Evolutionary conservation across 2,329 filamentous ascomycete species (phyloP), one percentile per base, ranked within the genome.

Genomic region (Didymella lethalis): DNA sequence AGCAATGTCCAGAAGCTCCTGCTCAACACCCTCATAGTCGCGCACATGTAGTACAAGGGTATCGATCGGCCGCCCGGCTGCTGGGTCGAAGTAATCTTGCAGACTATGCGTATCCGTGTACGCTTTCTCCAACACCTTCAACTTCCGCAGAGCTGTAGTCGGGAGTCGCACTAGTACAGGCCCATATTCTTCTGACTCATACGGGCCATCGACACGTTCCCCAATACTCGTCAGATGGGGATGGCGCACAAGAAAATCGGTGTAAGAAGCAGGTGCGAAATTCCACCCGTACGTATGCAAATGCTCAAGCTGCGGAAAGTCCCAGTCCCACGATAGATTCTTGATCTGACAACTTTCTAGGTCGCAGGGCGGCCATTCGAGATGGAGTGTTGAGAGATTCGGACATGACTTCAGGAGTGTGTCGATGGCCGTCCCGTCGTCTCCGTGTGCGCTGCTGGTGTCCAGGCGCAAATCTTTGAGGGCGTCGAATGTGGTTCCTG

Each of bases 321-420:
- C 40, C 51, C 51, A 54, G 14, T 7, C 16, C 52, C 52, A 54
- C 4, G 34, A 25, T 2, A 54, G 20, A 28, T 40, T 40, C 16
- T 34, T 28, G 18, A 54, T 48, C 26, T 48, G 44, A 12, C 52
- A 54, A 12, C 0, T 7, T 0, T 41, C 26, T 1, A 48, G 11
- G 26, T 48, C 44, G 18, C 44, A 48, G 3, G n/a, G 32, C 7
- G 51, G 43, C 52, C 52, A 54, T 18, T 41, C 34, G 23, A 54
- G 28, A 10, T 18, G 26, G n/a, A 54, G 28, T 7, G 18, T 11
- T 20, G 47, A 44, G 10, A 54, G 8, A 12, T 54, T 48, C 7
- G 44, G 34, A 12, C 44, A 32, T 3, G n/a, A 18, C 1, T 23
- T 10, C 32, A 54, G 14, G 2, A 54, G 26, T 0, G 28, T 29